A percentile compares a stretch with the other conserved stretches of the same genome.
phyloP scores from a whole-genome alignment of 169 alveolate genomes.

The Plasmodium coatneyi region DNA sequence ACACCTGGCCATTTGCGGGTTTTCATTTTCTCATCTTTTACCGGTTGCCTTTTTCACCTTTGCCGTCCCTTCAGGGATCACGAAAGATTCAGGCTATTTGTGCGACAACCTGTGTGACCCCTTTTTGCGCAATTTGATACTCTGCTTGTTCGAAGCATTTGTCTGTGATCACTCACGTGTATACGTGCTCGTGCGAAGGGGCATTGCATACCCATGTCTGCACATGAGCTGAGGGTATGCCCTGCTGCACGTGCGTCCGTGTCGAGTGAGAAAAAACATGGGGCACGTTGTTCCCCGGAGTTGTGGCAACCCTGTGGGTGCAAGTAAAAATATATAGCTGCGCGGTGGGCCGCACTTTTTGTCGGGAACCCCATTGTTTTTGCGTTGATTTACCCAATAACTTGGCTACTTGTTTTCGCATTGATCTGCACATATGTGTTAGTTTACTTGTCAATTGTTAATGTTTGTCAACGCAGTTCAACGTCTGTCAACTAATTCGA shows the following conservation, averaged over 20 bases:
- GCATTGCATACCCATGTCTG: neutral
- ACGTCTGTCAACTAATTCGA: neutral
- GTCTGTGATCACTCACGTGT: neutral
- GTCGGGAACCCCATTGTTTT: neutral
- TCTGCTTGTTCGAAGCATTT: neutral
- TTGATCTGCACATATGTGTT: neutral
- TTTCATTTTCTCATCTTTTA: neutral
- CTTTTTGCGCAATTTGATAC: neutral
- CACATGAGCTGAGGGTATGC: neutral
- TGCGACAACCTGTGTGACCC: neutral
- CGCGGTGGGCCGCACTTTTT: neutral
- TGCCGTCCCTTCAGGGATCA: neutral
- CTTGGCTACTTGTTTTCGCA: too few relatives aligned
- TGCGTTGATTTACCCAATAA: neutral
- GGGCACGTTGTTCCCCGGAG: neutral
- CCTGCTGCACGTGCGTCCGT: neutral
- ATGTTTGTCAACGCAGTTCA: neutral
- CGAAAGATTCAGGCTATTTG: slow-evolving; percentile 13
- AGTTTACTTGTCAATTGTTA: neutral
- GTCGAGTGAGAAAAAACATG: neutral
- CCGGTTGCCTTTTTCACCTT: neutral
- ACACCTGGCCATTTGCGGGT: neutral
- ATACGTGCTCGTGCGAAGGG: neutral
- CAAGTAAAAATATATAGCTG: neutral
- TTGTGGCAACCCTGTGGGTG: neutral